Conservation (phyloP, 1,139 yeast species). For the Zygotorulaspora mrakii region DNA sequence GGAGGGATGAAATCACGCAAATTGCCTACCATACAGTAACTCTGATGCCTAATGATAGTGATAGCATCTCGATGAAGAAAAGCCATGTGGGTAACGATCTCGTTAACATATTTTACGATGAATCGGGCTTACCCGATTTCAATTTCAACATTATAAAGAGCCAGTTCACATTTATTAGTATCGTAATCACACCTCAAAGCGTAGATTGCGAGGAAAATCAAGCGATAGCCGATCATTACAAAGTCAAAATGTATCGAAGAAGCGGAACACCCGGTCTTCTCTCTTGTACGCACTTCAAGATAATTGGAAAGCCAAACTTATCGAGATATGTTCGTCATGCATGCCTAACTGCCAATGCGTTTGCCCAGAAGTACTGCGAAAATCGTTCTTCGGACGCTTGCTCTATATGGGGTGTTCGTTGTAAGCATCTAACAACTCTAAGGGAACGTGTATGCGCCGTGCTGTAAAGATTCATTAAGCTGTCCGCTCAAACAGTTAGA, state of each 20-base stretch:
- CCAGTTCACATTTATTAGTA: constrained; percentile 78
- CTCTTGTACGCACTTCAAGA: constrained; percentile 71
- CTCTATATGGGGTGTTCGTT: constrained; percentile 21
- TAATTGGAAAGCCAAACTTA: constrained; percentile 56
- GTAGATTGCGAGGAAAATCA: constrained; percentile 2
- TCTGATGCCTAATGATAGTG: constrained; percentile 63
- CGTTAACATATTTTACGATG: constrained; percentile 77
- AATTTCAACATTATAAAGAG: constrained; percentile 68
- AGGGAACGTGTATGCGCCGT: constrained; percentile 9
- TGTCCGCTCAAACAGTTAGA: no score
- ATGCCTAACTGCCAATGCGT: constrained; percentile 62
- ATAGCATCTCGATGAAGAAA: constrained; percentile 54
- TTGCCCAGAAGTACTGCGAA: constrained; percentile 69
- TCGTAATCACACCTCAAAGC: constrained; percentile 67
- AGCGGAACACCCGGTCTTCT: constrained; percentile 73
- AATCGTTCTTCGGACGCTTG: constrained; percentile 32
- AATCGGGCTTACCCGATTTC: constrained; percentile 56
- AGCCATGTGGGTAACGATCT: constrained; percentile 84
- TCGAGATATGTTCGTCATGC: constrained; percentile 64
- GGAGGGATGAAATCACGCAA: constrained; percentile 71
- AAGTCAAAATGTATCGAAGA: constrained; percentile 60
- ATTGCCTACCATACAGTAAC: constrained; percentile 76
- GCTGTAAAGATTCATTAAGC: no score
- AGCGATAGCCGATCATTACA: constrained; percentile 40
- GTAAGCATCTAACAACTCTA: constrained; percentile 12